Evolutionary conservation across 2,329 filamentous ascomycete genomes (phyloP).

Genomic region (Diatrype stigma): DNA sequence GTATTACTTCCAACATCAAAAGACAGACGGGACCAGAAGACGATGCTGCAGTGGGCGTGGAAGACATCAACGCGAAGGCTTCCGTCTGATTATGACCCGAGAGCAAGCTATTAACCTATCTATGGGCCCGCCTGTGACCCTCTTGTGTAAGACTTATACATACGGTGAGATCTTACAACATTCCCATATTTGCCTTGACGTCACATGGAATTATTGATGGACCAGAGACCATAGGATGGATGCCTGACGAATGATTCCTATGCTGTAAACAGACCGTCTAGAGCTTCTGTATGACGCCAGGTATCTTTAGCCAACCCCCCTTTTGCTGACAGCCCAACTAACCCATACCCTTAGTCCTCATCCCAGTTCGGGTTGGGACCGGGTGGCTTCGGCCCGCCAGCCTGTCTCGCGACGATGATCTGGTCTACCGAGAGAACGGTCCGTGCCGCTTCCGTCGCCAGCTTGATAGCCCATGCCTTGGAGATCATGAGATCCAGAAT

Average conservation of each 20-base stretch:
- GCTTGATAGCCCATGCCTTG: constrained; percentile 95
- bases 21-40: too few relatives aligned
- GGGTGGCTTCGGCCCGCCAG: constrained; percentile 93
- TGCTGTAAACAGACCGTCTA: background rate
- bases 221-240: background rate
- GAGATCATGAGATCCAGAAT: constrained; percentile 89
- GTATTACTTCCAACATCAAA: too few relatives aligned
- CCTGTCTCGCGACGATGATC: constrained; percentile 97
- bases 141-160: too few relatives aligned
- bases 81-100: too few relatives aligned
- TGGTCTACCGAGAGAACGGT: constrained; percentile 96
- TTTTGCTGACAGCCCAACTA: background rate
- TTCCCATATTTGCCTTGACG: background rate
- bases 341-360: constrained; percentile 47
- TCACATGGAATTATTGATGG: background rate
- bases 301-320: background rate
- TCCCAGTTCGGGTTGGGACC: constrained; percentile 81
- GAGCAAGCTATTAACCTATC: too few relatives aligned
- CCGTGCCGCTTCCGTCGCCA: constrained; percentile 90
- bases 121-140: too few relatives aligned
- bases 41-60: too few relatives aligned
- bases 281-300: background rate
- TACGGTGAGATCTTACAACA: too few relatives aligned
- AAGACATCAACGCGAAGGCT: too few relatives aligned
- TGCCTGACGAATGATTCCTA: too few relatives aligned